A percentile compares a stretch with the other conserved stretches of the same genome.
phyloP scores from a whole-genome alignment of 495 filamentous ascomycete species.

The Achaetomiella virescens region DNA sequence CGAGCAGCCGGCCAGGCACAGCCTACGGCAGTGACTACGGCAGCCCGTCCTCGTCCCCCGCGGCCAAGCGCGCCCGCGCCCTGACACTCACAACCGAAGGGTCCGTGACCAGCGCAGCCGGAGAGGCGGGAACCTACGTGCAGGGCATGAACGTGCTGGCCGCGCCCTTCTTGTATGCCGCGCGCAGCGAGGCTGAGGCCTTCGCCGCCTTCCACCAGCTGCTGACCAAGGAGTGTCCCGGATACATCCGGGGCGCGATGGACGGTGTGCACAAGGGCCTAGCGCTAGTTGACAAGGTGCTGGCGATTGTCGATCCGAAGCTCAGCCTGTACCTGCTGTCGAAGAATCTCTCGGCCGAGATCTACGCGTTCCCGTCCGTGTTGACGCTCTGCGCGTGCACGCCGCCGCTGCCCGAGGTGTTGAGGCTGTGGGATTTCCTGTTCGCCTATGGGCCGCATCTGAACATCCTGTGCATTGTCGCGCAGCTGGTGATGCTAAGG shows the following conservation, averaged over 20 bases:
- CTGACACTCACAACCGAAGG: constrained; percentile 54
- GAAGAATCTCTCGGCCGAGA: constrained; percentile 82
- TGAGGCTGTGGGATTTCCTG: constrained; percentile 96
- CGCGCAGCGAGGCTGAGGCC: constrained; percentile 88
- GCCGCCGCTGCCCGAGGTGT: constrained; percentile 90
- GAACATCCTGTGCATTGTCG: constrained; percentile 94
- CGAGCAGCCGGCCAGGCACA: constrained; percentile 24
- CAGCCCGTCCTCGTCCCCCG: constrained; percentile 39
- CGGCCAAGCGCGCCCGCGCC: constrained; percentile 46
- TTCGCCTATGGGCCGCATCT: constrained; percentile 92
- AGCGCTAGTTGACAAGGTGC: constrained; percentile 80
- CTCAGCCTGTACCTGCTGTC: constrained; percentile 74
- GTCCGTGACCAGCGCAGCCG: constrained; percentile 43
- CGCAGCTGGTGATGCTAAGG: constrained; percentile 84
- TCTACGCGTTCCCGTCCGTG: constrained; percentile 97
- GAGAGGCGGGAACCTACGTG: constrained; percentile 78
- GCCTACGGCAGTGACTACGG: constrained; percentile 31
- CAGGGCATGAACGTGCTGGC: constrained; percentile 99
- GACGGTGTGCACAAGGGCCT: constrained; percentile 93
- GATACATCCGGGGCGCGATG: constrained; percentile 93
- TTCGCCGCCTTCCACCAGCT: constrained; percentile 87
- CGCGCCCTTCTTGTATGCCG: constrained; percentile 92
- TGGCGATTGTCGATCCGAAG: constrained; percentile 85
- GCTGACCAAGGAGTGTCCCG: constrained; percentile 82
- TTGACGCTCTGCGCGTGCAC: constrained; percentile 93